Percentiles rank a stretch among this genome's conserved stretches.
phyloP scores from a whole-genome alignment of 108 stramenopile genomes.

The Parietichytrium sp. region DNA sequence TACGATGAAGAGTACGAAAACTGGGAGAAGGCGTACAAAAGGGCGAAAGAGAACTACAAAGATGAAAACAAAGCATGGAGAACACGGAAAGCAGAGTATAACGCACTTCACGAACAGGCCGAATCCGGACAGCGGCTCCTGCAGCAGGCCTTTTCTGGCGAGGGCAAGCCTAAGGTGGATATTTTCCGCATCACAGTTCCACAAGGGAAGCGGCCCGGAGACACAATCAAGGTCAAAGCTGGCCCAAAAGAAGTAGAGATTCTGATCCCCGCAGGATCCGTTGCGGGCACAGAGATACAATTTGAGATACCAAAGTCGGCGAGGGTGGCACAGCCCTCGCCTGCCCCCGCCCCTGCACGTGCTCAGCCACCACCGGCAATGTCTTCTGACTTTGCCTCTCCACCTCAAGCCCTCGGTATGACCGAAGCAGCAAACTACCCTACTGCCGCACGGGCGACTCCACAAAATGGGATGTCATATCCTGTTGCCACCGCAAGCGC shows the following conservation, averaged over 20 bases:
- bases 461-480: neutral
- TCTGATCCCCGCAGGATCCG: neutral
- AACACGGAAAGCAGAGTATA: neutral
- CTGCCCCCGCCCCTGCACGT: neutral
- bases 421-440: neutral
- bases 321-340: neutral
- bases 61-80: neutral
- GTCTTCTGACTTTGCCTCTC: neutral
- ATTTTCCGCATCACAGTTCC: neutral
- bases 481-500: neutral
- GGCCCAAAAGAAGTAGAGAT: neutral
- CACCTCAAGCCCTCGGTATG: neutral
- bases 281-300: neutral
- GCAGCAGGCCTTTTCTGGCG: neutral
- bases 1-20: slow-evolving; percentile 32
- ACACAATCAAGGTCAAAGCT: slow-evolving; percentile 9
- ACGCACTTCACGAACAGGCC: neutral
- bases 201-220: neutral
- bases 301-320: slow-evolving; percentile 33
- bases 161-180: neutral
- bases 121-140: slow-evolving; percentile 16
- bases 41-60: neutral
- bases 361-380: slow-evolving; percentile 12
- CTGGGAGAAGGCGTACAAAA: neutral
- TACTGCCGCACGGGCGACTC: neutral